Percentiles rank a stretch among this genome's conserved stretches.
Evolutionary conservation across 179 eudicot genomes (phyloP).

Genomic region (Silene noctiflora): DNA sequence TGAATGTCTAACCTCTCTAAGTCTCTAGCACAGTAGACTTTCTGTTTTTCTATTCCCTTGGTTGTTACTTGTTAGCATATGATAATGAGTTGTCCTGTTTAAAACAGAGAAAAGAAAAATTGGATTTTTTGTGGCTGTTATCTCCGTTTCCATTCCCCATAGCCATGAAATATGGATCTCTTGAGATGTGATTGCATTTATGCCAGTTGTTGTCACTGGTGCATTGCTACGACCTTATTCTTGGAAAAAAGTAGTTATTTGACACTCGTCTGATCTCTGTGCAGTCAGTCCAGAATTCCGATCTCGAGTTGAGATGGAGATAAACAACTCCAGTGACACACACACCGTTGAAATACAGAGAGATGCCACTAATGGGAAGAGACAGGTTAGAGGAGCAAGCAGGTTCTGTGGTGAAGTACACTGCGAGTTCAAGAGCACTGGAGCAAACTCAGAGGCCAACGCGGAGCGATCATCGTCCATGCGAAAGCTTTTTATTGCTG

Average conservation of each 20-base stretch:
- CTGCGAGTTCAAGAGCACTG: constrained; percentile 69
- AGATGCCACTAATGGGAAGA: constrained; percentile 30
- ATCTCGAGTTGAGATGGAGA: constrained; percentile 45
- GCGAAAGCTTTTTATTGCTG: constrained; percentile 69
- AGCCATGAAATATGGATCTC: background rate
- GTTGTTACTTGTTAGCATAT: background rate
- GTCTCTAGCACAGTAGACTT: background rate
- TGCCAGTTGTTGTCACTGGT: too few relatives aligned
- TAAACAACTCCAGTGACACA: constrained; percentile 26
- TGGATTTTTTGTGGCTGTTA: background rate
- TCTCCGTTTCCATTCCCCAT: background rate
- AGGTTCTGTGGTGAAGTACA: constrained; percentile 63
- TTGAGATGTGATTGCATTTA: background rate
- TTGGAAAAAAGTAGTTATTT: background rate
- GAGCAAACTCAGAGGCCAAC: constrained; percentile 50
- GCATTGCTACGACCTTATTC: background rate
- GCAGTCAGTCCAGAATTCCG: constrained; percentile 1
- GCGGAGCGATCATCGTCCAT: constrained; percentile 73
- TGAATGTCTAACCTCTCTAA: too few relatives aligned
- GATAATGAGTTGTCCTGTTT: background rate
- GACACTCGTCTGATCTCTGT: constrained; percentile 2
- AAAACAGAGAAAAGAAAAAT: background rate
- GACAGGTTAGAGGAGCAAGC: constrained; percentile 31
- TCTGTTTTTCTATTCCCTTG: background rate
- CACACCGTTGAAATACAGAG: constrained; percentile 50